Evolutionary conservation across 2,329 filamentous ascomycete genomes (phyloP).

Genomic region (Colletotrichum sp.): DNA sequence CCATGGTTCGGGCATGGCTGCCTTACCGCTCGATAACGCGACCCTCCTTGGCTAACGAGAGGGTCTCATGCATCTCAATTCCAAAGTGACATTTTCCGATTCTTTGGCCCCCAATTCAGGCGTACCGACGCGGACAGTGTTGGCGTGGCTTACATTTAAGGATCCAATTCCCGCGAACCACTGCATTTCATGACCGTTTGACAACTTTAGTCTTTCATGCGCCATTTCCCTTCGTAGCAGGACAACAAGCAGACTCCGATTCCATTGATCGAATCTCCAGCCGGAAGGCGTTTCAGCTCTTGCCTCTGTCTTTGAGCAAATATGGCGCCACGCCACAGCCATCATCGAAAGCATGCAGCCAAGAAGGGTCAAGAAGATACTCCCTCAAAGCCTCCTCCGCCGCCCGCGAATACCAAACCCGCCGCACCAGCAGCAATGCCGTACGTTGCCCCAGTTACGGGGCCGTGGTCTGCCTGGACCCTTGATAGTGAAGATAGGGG

Average conservation of each 20-base stretch:
- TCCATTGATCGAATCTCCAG: not conserved
- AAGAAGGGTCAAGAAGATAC: not conserved
- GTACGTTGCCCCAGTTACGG: not conserved
- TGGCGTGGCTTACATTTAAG: fast-evolving
- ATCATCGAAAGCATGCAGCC: not conserved
- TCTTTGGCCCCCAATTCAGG: fast-evolving
- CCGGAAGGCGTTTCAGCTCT: not conserved
- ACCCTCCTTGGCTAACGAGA: not conserved
- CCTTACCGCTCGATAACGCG: not conserved
- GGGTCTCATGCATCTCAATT: not conserved
- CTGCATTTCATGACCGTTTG: not conserved
- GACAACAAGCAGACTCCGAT: too few species aligned
- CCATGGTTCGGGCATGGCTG: not conserved
- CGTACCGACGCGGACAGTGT: fast-evolving
- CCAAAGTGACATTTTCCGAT: not conserved
- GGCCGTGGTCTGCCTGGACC: not conserved
- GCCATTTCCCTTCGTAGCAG: not conserved
- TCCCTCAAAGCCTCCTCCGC: not conserved
- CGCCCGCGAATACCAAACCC: fast-evolving
- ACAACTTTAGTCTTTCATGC: too few species aligned
- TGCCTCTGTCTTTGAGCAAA: not conserved
- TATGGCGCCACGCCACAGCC: not conserved
- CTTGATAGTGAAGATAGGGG: not conserved
- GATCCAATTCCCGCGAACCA: fast-evolving
- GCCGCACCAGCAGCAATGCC: too few species aligned